These are phyloP conservation scores for Leersia perrieri DNA, from an alignment of 176 grass and related monocot species.

Conservation along the genomic window DNA sequence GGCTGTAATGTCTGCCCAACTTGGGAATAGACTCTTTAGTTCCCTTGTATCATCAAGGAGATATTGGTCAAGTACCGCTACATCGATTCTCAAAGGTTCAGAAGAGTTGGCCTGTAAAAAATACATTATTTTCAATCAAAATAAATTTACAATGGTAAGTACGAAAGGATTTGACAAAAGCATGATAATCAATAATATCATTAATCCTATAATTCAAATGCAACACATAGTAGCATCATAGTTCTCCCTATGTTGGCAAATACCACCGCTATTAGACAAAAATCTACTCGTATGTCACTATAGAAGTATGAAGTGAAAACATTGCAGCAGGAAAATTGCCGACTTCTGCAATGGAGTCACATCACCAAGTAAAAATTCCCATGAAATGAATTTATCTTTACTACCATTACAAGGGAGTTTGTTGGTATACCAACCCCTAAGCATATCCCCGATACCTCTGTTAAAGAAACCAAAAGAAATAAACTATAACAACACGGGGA, in stretches of 20 bases:
- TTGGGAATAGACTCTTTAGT: constrained; percentile 75
- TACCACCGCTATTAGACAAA: neutral
- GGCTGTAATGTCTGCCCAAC: constrained; percentile 79
- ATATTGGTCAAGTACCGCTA: constrained; percentile 91
- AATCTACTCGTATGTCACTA: neutral
- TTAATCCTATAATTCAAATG: neutral
- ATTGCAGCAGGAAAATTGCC: neutral
- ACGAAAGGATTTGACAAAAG: neutral
- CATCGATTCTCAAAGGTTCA: constrained; percentile 66
- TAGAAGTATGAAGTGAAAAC: neutral
- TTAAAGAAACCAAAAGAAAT: neutral
- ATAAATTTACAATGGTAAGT: neutral
- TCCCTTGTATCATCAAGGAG: constrained; percentile 59
- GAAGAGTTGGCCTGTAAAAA: constrained; percentile 62
- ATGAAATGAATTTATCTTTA: neutral
- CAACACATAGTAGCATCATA: too few relatives aligned
- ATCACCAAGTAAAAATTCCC: neutral
- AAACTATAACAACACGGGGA: too few relatives aligned
- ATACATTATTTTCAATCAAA: constrained; percentile 10
- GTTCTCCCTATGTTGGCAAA: neutral
- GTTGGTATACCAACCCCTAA: neutral
- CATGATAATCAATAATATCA: neutral
- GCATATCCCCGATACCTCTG: neutral
- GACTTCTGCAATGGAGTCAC: neutral
- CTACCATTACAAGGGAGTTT: neutral